Conservation (phyloP, 495 filamentous ascomycete species). For the Hypoxylon intermedium region DNA sequence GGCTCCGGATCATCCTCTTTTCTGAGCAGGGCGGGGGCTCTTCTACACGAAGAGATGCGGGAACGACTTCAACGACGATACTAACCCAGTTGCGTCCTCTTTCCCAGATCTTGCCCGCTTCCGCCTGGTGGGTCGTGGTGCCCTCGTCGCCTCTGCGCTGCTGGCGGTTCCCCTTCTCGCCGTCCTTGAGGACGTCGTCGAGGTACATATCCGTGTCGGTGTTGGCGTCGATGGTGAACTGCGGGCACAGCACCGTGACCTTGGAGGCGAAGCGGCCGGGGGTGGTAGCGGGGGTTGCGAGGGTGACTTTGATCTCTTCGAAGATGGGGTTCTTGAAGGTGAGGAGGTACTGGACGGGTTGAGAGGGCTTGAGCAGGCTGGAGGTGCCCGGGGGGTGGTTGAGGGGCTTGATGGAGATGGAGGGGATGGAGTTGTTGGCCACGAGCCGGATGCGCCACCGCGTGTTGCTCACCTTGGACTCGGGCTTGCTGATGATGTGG, state of each 20-base stretch:
- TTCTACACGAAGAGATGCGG: constrained; percentile 60
- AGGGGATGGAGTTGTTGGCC: constrained; percentile 87
- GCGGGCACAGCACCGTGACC: constrained; percentile 91
- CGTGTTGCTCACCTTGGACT: constrained; percentile 82
- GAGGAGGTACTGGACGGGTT: constrained; percentile 80
- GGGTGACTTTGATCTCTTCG: constrained; percentile 82
- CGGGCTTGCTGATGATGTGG: constrained; percentile 95
- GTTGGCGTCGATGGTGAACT: constrained; percentile 94
- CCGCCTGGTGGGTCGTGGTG: constrained; percentile 66
- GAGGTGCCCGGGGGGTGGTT: constrained; percentile 52
- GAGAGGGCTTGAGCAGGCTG: constrained; percentile 71
- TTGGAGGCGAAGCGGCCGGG: constrained; percentile 77
- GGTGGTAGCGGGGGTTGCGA: constrained; percentile 82
- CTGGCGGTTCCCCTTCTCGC: constrained; percentile 49
- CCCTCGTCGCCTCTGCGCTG: constrained; percentile 48
- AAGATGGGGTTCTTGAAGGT: constrained; percentile 94
- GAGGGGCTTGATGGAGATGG: constrained; percentile 72
- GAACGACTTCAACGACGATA: constrained; percentile 89
- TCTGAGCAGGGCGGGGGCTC: constrained; percentile 24
- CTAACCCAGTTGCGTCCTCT: constrained; percentile 93
- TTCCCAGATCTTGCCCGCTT: constrained; percentile 95
- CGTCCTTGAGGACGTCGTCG: constrained; percentile 81
- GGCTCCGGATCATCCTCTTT: constrained; percentile 38
- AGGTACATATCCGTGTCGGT: constrained; percentile 77
- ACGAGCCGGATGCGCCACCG: constrained; percentile 90